Evolutionary conservation across 139 green algal genomes (phyloP).

Genomic region (Volvox africanus): DNA sequence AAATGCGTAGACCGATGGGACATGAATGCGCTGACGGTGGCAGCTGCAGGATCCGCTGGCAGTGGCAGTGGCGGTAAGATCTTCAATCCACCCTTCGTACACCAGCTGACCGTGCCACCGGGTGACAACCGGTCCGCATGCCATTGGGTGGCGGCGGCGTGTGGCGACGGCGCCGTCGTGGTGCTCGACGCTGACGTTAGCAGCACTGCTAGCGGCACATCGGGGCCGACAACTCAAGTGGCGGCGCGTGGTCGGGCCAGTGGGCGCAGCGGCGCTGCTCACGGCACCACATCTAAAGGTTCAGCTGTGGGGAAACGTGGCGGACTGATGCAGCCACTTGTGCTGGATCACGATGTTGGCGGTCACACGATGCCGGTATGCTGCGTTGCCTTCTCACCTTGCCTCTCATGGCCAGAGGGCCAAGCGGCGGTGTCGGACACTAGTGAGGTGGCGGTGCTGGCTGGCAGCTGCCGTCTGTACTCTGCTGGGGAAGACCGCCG

Average conservation of each 20-base stretch:
- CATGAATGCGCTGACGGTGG: conserved; percentile 24
- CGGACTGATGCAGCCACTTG: background rate
- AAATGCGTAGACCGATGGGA: conserved; percentile 56
- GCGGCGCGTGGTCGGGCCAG: conserved; percentile 11
- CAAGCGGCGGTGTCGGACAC: background rate
- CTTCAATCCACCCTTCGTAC: conserved; percentile 80
- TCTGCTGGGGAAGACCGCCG: conserved; percentile 41
- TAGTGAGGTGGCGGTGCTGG: background rate
- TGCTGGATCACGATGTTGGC: background rate
- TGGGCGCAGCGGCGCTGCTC: background rate
- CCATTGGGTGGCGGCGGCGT: conserved; percentile 53
- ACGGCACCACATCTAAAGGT: background rate
- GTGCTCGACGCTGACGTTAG: conserved; percentile 54
- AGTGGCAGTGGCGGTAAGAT: conserved; percentile 52
- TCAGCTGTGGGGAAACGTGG: background rate
- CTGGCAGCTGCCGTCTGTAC: background rate
- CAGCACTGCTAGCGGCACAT: conserved; percentile 29
- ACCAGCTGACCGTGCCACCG: conserved; percentile 58
- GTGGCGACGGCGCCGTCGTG: conserved; percentile 65
- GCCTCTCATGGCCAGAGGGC: background rate
- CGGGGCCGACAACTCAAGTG: conserved; percentile 13
- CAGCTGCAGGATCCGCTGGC: background rate
- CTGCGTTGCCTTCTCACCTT: conserved; percentile 5
- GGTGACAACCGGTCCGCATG: conserved; percentile 32
- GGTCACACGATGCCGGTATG: conserved; percentile 30